Evolutionary conservation across 2,329 filamentous ascomycete species (phyloP), one percentile per base, ranked within the genome.

Genomic region (Colletotrichum lupini): DNA sequence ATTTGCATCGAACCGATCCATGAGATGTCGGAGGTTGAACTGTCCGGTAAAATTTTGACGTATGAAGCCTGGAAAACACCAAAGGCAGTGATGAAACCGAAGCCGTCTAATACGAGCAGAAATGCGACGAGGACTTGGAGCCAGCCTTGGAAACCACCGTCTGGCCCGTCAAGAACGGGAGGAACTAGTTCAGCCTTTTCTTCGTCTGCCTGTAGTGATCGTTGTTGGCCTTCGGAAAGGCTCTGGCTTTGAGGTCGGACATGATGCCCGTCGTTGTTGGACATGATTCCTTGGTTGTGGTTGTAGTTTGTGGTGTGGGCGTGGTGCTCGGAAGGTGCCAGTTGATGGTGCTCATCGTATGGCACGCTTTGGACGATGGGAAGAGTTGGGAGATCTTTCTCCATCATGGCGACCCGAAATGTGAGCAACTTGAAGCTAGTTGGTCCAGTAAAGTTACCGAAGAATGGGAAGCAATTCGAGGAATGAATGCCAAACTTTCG

Each of bases 1-100:
- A 83, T 80, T 61, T 87, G 86, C 1, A 87, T 78, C 2, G 84
- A 85, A 0, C 85, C 85, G 28, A 87, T 87, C 84, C 85, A 85
- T 0, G 85, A 85, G 12, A 87, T 85, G 5, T 79, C 76, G 0
- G 85, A 84, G 0, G 82, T 76, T 0, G 81, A 75, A 14, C 79
- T 76, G 2, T 77, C 67, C 26, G 58, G 68, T 3, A 83, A 74
- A 1, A 79, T 77, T 0, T 76, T 74, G 9, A 79, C 81, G 74
- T 87, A 87, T 75, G 85, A 85, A 0, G 81, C 77, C 75, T 87
- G 84, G 64, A 86, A 87, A 30, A 80, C 81, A 2, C 85, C 85
- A 58, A 86, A 87, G 1, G 83, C 83, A 67, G 86, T 86, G 19
- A 85, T 81, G 76, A 85, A 85, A 56, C 85, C 85, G 80, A 83